A percentile compares a stretch with the other conserved stretches of the same genome.
phyloP scores from a whole-genome alignment of 768 basidiomycete species.

The Naganishia vishniacii region DNA sequence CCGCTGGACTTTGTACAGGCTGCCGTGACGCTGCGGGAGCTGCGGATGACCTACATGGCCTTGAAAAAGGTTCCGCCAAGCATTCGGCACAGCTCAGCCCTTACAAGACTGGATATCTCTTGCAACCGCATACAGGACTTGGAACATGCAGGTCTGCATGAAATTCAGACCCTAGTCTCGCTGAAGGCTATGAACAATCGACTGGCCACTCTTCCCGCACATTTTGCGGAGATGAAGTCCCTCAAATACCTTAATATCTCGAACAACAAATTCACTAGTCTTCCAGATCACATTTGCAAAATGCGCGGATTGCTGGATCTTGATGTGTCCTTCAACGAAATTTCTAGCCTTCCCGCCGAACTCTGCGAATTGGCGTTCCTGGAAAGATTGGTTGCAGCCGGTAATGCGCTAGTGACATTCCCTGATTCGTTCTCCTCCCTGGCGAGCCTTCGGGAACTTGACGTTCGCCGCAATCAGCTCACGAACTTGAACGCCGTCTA shows the following conservation, averaged over 20 bases:
- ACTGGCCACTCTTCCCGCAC: conserved; percentile 75
- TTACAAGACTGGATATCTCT: conserved; percentile 78
- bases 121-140: conserved; percentile 86
- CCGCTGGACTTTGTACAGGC: conserved; percentile 93
- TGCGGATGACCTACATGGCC: conserved; percentile 82
- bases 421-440: conserved; percentile 62
- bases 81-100: conserved; percentile 65
- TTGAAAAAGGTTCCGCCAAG: conserved; percentile 87
- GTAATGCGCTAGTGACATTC: conserved; percentile 70
- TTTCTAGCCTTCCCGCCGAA: conserved; percentile 71
- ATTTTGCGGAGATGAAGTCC: conserved; percentile 67
- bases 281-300: conserved; percentile 70
- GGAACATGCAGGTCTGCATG: conserved; percentile 74
- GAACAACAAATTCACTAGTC: conserved; percentile 79
- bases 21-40: conserved; percentile 73
- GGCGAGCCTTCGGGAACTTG: conserved; percentile 62
- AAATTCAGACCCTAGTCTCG: conserved; percentile 62
- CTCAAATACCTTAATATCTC: conserved; percentile 83
- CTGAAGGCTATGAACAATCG: conserved; percentile 86
- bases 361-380: conserved; percentile 66
- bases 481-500: conserved; percentile 66
- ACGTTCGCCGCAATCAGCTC: conserved; percentile 80
- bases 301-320: conserved; percentile 72
- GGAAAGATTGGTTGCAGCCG: conserved; percentile 71
- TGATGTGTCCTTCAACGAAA: conserved; percentile 90